phyloP scores from a whole-genome alignment of 306 rosid genomes.

The Bauhinia variegata region DNA sequence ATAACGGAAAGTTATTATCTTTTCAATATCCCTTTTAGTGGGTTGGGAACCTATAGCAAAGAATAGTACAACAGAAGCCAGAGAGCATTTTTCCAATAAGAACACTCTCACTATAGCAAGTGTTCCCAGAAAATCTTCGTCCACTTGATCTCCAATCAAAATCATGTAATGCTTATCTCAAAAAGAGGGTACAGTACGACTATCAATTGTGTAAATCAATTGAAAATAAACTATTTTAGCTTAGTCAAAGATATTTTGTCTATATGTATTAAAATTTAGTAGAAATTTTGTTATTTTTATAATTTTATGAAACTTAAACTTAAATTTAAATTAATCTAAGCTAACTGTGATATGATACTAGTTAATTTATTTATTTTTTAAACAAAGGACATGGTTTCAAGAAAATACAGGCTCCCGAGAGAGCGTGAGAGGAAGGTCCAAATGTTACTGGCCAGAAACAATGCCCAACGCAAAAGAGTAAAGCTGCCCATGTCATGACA shows the following conservation, averaged over 20 bases:
- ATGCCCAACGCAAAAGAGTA: constrained; percentile 41
- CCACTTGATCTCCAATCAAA: constrained; percentile 30
- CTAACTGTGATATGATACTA: too few species aligned
- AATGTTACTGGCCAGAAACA: constrained; percentile 27
- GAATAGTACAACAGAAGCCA: constrained; percentile 41
- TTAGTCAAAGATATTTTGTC: too few species aligned
- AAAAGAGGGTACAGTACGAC: too few species aligned
- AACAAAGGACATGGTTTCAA: constrained; percentile 31
- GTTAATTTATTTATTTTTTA: too few species aligned
- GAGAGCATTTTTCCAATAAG: not conserved
- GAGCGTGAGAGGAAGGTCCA: constrained; percentile 37
- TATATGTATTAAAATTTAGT: too few species aligned
- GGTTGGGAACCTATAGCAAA: constrained; percentile 2
- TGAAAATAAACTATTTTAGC: too few species aligned
- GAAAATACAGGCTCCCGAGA: constrained; percentile 42
- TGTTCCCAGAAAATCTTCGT: not conserved
- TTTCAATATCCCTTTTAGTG: constrained; percentile 32
- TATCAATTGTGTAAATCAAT: too few species aligned
- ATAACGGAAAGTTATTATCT: constrained; percentile 40
- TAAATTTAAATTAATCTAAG: too few species aligned
- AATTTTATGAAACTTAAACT: too few species aligned
- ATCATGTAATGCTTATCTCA: constrained; percentile 33
- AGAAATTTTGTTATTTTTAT: too few species aligned
- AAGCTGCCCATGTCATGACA: constrained; percentile 42
- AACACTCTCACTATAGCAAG: not conserved